Conservation (phyloP, 228 moss, liverwort and hornwort species). For the Sphagnum magellanicum region DNA sequence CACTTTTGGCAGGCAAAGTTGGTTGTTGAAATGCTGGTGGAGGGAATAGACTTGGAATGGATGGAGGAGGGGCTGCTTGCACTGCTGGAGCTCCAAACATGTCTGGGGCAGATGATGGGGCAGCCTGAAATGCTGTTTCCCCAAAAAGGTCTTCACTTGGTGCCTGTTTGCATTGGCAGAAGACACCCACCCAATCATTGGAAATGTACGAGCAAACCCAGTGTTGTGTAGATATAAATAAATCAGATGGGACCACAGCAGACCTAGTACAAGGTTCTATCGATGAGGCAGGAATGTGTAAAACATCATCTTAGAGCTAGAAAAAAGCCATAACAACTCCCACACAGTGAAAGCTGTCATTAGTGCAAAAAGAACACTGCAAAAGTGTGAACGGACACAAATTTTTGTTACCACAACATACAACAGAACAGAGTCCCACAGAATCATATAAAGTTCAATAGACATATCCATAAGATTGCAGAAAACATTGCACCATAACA, state of each 20-base stretch:
- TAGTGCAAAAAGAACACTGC: too few relatives aligned
- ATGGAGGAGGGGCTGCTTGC: not conserved
- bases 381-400: too few relatives aligned
- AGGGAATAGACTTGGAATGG: not conserved
- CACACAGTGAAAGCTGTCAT: too few relatives aligned
- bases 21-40: slow-evolving; percentile 4
- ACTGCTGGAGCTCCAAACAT: slow-evolving; percentile 8
- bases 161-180: not conserved
- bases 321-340: too few relatives aligned
- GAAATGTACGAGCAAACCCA: slow-evolving; percentile 3
- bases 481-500: too few relatives aligned
- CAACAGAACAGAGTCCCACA: too few relatives aligned
- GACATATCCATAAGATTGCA: too few relatives aligned
- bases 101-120: slow-evolving; percentile 7
- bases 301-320: too few relatives aligned
- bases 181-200: too few relatives aligned
- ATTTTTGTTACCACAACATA: too few relatives aligned
- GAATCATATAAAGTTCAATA: too few relatives aligned
- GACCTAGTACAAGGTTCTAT: not conserved
- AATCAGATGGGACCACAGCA: not conserved
- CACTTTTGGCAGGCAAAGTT: slow-evolving; percentile 5
- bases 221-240: slow-evolving; percentile 12
- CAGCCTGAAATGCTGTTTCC: slow-evolving; percentile 16
- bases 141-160: slow-evolving; percentile 29
- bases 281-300: not conserved